These are phyloP conservation scores for Hippophae gyantsensis DNA, from an alignment of 306 rosid species.

Conservation along the genomic window DNA sequence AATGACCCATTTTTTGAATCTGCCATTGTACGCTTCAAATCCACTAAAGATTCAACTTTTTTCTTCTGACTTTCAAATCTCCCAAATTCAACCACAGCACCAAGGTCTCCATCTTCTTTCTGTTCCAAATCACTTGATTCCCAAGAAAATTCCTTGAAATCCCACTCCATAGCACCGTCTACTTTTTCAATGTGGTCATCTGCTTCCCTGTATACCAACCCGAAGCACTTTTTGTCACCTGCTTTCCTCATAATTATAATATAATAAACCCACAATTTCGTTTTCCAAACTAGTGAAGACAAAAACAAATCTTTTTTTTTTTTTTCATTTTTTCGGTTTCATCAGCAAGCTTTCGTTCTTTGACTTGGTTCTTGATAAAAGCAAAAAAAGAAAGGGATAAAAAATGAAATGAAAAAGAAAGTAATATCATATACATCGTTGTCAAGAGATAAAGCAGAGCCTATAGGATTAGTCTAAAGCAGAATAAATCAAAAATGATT, in stretches of 20 bases:
- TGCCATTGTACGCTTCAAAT: too few species aligned
- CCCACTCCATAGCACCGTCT: slow-evolving; percentile 68
- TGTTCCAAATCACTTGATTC: slow-evolving; percentile 43
- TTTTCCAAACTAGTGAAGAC: not conserved
- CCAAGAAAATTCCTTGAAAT: slow-evolving; percentile 58
- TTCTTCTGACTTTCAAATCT: slow-evolving; percentile 14
- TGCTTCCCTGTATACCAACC: slow-evolving; percentile 18
- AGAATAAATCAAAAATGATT: too few species aligned
- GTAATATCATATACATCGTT: too few species aligned
- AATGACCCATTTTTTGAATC: too few species aligned
- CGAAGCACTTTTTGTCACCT: not conserved
- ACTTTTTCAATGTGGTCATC: slow-evolving; percentile 9
- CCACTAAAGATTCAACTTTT: not conserved
- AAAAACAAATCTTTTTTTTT: too few species aligned
- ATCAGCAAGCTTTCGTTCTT: too few species aligned
- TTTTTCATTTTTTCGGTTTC: too few species aligned
- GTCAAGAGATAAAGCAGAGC: too few species aligned
- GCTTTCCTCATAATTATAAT: not conserved
- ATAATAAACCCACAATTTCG: not conserved
- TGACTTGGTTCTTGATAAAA: too few species aligned
- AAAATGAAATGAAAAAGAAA: too few species aligned
- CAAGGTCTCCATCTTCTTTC: slow-evolving; percentile 16
- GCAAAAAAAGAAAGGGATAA: too few species aligned
- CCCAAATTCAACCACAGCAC: slow-evolving; percentile 18
- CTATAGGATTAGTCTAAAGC: too few species aligned